Evolutionary conservation across 768 basidiomycete species (phyloP).

Genomic region (Tylopilus balloui): DNA sequence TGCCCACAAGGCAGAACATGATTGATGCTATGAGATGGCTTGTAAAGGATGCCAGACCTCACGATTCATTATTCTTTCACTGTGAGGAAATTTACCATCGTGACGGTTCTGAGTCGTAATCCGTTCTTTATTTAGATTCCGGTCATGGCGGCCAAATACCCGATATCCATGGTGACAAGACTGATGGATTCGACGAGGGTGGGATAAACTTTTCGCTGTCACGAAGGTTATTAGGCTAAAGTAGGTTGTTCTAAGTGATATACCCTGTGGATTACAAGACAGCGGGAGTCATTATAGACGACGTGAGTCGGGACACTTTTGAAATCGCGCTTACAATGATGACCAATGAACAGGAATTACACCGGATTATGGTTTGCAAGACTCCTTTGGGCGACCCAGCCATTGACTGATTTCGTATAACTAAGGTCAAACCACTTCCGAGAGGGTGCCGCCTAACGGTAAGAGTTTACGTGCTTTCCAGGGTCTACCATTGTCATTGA

Average conservation of each 20-base stretch:
- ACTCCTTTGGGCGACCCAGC: not conserved
- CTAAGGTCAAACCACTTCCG: slow-evolving; percentile 50
- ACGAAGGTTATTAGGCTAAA: not conserved
- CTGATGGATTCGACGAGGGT: slow-evolving; percentile 80
- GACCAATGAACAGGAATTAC: slow-evolving; percentile 31
- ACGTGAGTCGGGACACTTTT: slow-evolving; percentile 42
- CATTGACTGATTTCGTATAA: slow-evolving; percentile 1
- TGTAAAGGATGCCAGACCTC: slow-evolving; percentile 58
- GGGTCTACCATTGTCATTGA: not conserved
- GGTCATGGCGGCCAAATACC: slow-evolving; percentile 93
- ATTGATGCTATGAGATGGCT: slow-evolving; percentile 62
- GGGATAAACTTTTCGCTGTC: not conserved
- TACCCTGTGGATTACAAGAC: slow-evolving; percentile 84
- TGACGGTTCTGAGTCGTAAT: not conserved
- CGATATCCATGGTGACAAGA: slow-evolving; percentile 74
- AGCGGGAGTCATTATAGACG: slow-evolving; percentile 75
- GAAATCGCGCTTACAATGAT: not conserved
- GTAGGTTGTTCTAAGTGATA: slow-evolving; percentile 51
- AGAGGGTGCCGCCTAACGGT: slow-evolving; percentile 63
- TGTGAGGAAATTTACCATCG: slow-evolving; percentile 32
- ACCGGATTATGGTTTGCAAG: slow-evolving; percentile 37
- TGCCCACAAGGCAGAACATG: slow-evolving; percentile 53
- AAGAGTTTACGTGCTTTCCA: slow-evolving; percentile 4
- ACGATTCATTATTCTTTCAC: slow-evolving; percentile 78
- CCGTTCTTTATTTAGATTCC: slow-evolving; percentile 51